phyloP scores from a whole-genome alignment of 495 filamentous ascomycete species.

The Lasiosphaeria ovina region DNA sequence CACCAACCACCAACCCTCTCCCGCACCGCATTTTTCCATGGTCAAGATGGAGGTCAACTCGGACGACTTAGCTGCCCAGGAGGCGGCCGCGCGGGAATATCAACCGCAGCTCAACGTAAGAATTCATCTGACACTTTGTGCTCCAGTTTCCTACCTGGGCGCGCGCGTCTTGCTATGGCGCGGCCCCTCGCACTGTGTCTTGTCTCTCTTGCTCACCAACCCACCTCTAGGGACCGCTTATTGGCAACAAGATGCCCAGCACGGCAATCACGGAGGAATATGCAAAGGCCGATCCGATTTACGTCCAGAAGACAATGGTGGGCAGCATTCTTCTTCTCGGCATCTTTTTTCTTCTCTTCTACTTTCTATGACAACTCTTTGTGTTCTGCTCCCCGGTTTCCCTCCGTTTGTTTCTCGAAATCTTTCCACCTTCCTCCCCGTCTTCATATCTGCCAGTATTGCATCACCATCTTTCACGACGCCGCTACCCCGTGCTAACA shows the following conservation, averaged over 20 bases:
- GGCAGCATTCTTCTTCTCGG: conserved; percentile 28
- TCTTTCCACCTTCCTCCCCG: no score
- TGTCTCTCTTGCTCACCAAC: conserved; percentile 13
- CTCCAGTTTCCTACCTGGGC: no score
- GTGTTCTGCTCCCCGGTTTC: background rate
- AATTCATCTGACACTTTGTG: conserved; percentile 2
- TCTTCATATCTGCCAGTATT: no score
- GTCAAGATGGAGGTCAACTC: conserved; percentile 42
- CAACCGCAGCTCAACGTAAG: conserved; percentile 65
- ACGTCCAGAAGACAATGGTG: conserved; percentile 82
- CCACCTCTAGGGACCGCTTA: conserved; percentile 67
- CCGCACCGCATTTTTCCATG: background rate
- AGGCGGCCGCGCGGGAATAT: conserved; percentile 59
- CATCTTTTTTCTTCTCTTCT: background rate
- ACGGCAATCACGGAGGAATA: conserved; percentile 81
- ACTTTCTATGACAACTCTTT: background rate
- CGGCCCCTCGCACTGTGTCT: background rate
- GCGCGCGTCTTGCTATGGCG: no score
- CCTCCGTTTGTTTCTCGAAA: no score
- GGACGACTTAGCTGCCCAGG: conserved; percentile 50
- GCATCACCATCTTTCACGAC: no score
- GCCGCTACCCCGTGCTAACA: conserved; percentile 5
- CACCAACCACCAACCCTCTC: conserved; percentile 13
- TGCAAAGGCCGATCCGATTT: conserved; percentile 83
- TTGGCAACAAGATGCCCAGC: conserved; percentile 75